These are phyloP conservation scores for Abortiporus biennis DNA, from an alignment of 1,284 basidiomycete genomes.

Conservation along the genomic window DNA sequence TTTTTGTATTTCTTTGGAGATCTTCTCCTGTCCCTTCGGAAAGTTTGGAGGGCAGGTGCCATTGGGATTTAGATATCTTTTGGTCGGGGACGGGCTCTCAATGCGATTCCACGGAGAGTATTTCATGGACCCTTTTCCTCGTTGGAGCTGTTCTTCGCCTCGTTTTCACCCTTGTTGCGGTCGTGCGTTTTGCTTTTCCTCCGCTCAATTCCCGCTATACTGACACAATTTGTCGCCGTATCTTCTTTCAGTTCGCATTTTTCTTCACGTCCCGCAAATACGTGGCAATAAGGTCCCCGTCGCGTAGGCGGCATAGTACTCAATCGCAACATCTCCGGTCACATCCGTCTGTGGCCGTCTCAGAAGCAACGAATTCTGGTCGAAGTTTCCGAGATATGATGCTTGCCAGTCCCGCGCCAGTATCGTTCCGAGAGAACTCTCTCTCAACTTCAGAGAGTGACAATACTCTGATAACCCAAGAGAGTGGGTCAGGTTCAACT, in stretches of 20 bases:
- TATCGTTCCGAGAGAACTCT: conserved; percentile 13
- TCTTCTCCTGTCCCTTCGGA: conserved; percentile 30
- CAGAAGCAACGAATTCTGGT: conserved; percentile 10
- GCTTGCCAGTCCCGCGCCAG: conserved; percentile 16
- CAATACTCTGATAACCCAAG: conserved; percentile 11
- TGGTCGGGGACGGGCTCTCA: conserved; percentile 40
- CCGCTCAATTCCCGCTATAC: conserved; percentile 1
- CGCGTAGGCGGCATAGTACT: conserved; percentile 22
- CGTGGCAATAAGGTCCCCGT: conserved; percentile 18
- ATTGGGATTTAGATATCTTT: conserved; percentile 55
- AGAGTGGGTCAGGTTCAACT: conserved; percentile 4
- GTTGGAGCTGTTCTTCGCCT: conserved; percentile 44
- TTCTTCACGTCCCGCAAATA: conserved; percentile 28
- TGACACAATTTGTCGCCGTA: not conserved
- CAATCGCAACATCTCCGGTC: conserved; percentile 16
- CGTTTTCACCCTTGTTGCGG: conserved; percentile 38
- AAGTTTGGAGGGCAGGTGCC: conserved; percentile 41
- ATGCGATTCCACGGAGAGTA: conserved; percentile 23
- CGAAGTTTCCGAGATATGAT: conserved; percentile 18
- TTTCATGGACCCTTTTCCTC: conserved; percentile 47
- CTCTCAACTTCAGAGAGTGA: conserved; percentile 12
- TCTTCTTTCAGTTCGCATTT: conserved; percentile 29
- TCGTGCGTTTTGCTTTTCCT: conserved; percentile 34
- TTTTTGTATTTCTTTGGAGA: conserved; percentile 45
- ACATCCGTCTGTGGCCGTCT: conserved; percentile 12